Conservation (phyloP, 2,329 filamentous ascomycete genomes). For the Pseudogymnoascus sp. region DNA sequence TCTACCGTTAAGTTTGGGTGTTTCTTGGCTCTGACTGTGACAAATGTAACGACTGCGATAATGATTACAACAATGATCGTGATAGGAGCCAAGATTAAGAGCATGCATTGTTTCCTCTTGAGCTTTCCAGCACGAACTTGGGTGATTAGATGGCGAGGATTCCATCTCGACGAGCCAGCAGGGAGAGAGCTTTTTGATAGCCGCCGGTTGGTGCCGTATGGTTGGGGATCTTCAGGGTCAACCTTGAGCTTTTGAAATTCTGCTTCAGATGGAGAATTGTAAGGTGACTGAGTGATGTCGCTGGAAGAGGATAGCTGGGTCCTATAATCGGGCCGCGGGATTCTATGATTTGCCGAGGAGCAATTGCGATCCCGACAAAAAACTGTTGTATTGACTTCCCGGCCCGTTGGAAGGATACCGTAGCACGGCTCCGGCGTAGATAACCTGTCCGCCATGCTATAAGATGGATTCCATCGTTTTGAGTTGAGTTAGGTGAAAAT, state of each 20-base stretch:
- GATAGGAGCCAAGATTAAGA: neutral
- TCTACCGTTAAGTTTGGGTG: neutral
- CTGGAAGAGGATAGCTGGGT: neutral
- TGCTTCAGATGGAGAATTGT: neutral
- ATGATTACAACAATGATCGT: neutral
- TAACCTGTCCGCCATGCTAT: constrained; percentile 71
- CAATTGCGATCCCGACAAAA: constrained; percentile 73
- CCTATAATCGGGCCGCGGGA: constrained; percentile 16
- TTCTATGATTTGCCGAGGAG: constrained; percentile 73
- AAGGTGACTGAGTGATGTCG: neutral
- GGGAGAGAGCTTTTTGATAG: neutral
- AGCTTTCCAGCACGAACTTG: neutral
- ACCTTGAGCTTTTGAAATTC: neutral
- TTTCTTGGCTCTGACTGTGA: neutral
- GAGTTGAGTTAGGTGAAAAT: constrained; percentile 53
- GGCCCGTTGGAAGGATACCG: constrained; percentile 71
- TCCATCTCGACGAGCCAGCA: neutral
- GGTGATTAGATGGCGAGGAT: neutral
- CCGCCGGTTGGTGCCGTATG: neutral
- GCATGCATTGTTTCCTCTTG: neutral
- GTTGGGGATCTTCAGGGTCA: neutral
- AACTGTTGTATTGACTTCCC: constrained; percentile 60
- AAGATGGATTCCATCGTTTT: constrained; percentile 59
- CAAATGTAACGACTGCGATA: neutral
- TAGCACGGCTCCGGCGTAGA: constrained; percentile 66